Evolutionary conservation across 1,284 basidiomycete species (phyloP).

Genomic region (Farysia itapuensis): DNA sequence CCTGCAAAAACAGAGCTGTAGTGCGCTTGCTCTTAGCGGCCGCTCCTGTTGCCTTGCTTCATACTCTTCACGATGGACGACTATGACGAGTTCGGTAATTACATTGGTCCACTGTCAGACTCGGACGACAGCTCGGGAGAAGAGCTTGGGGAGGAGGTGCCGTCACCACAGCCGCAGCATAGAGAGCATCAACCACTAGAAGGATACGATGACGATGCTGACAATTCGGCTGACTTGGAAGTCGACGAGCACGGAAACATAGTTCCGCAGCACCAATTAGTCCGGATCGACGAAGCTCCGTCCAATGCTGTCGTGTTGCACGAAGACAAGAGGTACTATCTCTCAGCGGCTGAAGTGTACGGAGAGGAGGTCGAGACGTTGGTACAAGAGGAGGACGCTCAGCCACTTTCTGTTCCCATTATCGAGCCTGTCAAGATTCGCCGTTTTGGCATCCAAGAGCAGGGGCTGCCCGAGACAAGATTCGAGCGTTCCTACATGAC

Average conservation of each 20-base stretch:
- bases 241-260: slow-evolving; percentile 64
- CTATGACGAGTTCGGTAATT: slow-evolving; percentile 60
- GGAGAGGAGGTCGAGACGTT: slow-evolving; percentile 91
- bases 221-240: slow-evolving; percentile 8
- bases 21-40: too few relatives aligned
- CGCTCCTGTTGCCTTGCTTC: too few relatives aligned
- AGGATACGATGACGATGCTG: slow-evolving; percentile 73
- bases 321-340: slow-evolving; percentile 98
- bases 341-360: slow-evolving; percentile 86
- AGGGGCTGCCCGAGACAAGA: slow-evolving; percentile 48
- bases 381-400: slow-evolving; percentile 97
- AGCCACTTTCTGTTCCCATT: slow-evolving; percentile 91
- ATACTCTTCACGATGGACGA: slow-evolving; percentile 41
- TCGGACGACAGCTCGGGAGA: slow-evolving; percentile 45
- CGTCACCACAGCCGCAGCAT: slow-evolving; percentile 11
- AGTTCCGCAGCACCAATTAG: slow-evolving; percentile 38
- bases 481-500: slow-evolving; percentile 74
- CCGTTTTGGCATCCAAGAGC: slow-evolving; percentile 71
- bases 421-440: slow-evolving; percentile 93
- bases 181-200: slow-evolving; percentile 63
- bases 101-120: slow-evolving; percentile 58
- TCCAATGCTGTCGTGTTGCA: slow-evolving; percentile 88
- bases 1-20: too few relatives aligned
- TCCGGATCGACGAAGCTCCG: slow-evolving; percentile 56
- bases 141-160: neutral